Evolutionary conservation across 2,329 filamentous ascomycete species (phyloP), one percentile per base, ranked within the genome.

Genomic region (Paramyrothecium sp.): DNA sequence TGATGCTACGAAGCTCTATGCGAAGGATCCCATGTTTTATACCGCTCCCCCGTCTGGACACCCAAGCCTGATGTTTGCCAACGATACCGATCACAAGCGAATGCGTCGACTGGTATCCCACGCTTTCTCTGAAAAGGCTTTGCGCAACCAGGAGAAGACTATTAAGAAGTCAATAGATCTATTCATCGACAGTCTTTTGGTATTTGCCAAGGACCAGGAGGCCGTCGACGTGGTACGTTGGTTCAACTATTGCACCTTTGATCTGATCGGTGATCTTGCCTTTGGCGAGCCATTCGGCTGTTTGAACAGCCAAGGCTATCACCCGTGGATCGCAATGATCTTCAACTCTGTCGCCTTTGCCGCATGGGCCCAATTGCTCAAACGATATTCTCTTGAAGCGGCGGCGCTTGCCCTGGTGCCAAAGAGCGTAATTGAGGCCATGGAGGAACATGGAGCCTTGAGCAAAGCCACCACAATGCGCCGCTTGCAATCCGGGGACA

Each of bases 211-310:
- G 0, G 44, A 50, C 8, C 56, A 51, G 0, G 57, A 59, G 48
- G 17, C 54, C 2, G 33, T 68, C 48, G 60, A 72, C 50, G 53
- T 71, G n/a, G 59, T 59, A 0, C 53, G 57, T 16, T 71, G 63
- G 69, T 70, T 64, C 61, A 67, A 65, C 41, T 68, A 54, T 41
- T 59, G 61, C 7, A 69, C 69, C 0, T 72, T 72, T 41, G 69
- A 72, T 44, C 54, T 72, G 4, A 67, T 71, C n/a, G 69, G 67
- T 21, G 64, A 69, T 34, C 59, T 71, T 3, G 58, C 62, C 7
- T 69, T 71, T 55, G 70, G 69, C 17, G 67, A 69, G 51, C 55
- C 63, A 3, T 72, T 71, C 46, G 61, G 61, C 3, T 66, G 67
- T n/a, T 62, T 72, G 2, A 53, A 66, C 13, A 51, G 59, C 2